Base-by-base conservation (phyloP, 176 grass and related monocot genomes). In the Poa pratensis region DNA sequence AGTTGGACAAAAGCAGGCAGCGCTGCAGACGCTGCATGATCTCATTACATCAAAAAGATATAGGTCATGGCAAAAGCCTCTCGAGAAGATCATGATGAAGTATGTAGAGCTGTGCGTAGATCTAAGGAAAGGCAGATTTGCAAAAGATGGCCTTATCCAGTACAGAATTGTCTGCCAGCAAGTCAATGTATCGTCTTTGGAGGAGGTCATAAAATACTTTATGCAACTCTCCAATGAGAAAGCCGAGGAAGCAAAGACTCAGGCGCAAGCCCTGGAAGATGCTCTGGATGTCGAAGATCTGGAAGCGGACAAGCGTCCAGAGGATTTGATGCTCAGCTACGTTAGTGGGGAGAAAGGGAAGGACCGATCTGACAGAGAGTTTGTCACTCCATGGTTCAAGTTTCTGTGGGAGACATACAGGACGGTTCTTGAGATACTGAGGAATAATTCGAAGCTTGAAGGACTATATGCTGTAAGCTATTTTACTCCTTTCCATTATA, bases 361-460 rank as follows among this genome's bases (percentile, higher is more conserved):
- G 76, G 93, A 99, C 11, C 66, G 96, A 81, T 96, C 91, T 12
- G 96, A 99, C 65, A 99, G 92, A 79, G 96, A 99, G 75, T 27
- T 89, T 73, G 96, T 99, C 9, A 96, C 96, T 7, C 96, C 96
- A 12, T 99, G 96, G 96, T 99, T 99, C 49, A 99, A 99, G 57
- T 99, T 99, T 51, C 87, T 99, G 7, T 99, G 96, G 96, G 96
- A 99, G 53, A 96, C 96, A 27, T 99, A 99, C 71, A 88, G 96
- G 79, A 95, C 93, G 0, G 96, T 99, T 23, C 87, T 99, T 19
- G 96, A 99, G 66, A 99, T 99, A 80, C 64, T 99, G 63, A 88
- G 88, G 60, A 99, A 99, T 75, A 99, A 99, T 83, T 99, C 96
- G 40, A 99, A 99, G 67, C 88, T 99, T 81, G 96, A 99, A 93